phyloP scores from a whole-genome alignment of 1,284 basidiomycete genomes.

The Afroboletus lepidellus region DNA sequence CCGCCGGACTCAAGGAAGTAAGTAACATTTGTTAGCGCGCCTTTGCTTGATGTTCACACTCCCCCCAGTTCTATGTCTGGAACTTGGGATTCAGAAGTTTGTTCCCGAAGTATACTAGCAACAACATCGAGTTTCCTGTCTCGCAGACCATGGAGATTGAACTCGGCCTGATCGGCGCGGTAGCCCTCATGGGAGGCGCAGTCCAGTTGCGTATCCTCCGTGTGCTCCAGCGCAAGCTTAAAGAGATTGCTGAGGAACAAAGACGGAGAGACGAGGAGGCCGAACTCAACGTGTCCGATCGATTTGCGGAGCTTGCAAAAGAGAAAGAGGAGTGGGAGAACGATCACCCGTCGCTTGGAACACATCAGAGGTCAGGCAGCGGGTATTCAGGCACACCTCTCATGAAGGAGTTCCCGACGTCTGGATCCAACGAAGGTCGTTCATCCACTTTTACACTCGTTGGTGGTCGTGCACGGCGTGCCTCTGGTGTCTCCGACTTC shows the following conservation, averaged over 20 bases:
- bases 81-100: conserved; percentile 83
- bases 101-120: conserved; percentile 72
- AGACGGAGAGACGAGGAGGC: conserved; percentile 72
- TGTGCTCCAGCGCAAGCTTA: conserved; percentile 74
- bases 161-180: conserved; percentile 80
- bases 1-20: conserved; percentile 89
- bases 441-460: conserved; percentile 50
- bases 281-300: conserved; percentile 71
- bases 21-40: conserved; percentile 10
- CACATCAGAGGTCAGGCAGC: conserved; percentile 64
- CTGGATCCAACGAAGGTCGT: conserved; percentile 48
- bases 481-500: conserved; percentile 71
- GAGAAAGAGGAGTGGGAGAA: conserved; percentile 88
- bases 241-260: conserved; percentile 77
- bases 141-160: conserved; percentile 93
- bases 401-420: conserved; percentile 57
- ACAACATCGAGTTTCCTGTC: conserved; percentile 76
- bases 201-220: conserved; percentile 87
- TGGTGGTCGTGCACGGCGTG: conserved; percentile 51
- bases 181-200: conserved; percentile 83
- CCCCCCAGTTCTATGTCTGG: conserved; percentile 83
- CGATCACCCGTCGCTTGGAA: conserved; percentile 65
- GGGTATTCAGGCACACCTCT: conserved; percentile 52
- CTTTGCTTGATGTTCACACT: conserved; percentile 9
- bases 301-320: conserved; percentile 63